phyloP scores from a whole-genome alignment of 1,284 basidiomycete species.

The Exobasidium cylindrosporum region DNA sequence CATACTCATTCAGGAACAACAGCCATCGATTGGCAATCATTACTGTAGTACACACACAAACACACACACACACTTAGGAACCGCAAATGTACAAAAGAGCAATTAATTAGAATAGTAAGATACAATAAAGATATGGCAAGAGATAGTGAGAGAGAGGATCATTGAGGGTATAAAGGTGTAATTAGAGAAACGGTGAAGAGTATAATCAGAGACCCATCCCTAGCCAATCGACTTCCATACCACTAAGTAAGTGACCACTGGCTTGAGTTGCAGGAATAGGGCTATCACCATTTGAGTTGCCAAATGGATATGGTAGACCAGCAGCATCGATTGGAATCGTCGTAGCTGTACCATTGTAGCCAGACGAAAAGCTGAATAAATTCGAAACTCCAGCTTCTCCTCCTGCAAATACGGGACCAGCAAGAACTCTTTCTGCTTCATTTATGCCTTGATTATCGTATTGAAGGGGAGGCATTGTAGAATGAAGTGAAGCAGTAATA shows the following conservation, averaged over 20 bases:
- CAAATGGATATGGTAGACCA: conserved; percentile 1
- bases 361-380: background rate
- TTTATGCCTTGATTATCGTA: background rate
- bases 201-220: background rate
- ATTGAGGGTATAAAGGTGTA: background rate
- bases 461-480: background rate
- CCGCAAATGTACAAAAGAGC: no score
- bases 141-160: background rate
- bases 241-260: background rate
- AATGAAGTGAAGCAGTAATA: background rate
- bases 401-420: no score
- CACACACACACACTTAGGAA: no score
- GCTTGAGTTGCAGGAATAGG: no score
- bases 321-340: conserved; percentile 6
- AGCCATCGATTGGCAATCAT: background rate
- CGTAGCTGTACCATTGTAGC: background rate
- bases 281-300: background rate
- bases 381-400: background rate
- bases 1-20: background rate
- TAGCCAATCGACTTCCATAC: conserved; percentile 10
- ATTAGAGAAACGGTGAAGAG: background rate
- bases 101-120: no score
- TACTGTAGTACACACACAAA: background rate
- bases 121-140: background rate
- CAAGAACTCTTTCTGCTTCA: background rate